Percentiles rank a stretch among this genome's conserved stretches.
These are phyloP conservation scores for Exobasidium rhododendri DNA, from an alignment of 1,284 basidiomycete genomes.

Conservation along the genomic window DNA sequence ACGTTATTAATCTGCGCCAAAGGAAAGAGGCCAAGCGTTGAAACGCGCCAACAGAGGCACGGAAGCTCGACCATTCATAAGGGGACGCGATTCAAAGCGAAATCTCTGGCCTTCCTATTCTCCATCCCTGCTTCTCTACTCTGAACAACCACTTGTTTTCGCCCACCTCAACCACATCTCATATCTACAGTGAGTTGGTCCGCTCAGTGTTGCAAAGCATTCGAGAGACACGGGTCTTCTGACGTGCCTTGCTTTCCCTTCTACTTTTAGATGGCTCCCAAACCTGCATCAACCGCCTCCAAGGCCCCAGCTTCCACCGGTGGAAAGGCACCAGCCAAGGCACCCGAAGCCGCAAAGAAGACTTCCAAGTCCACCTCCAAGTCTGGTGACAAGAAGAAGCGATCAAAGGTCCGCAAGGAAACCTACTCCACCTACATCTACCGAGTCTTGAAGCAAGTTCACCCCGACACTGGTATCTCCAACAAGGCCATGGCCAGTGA, in stretches of 20 bases:
- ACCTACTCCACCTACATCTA: constrained; percentile 57
- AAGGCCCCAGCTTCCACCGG: constrained; percentile 62
- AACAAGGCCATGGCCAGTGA: constrained; percentile 58
- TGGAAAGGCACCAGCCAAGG: constrained; percentile 61
- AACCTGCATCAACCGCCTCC: constrained; percentile 46
- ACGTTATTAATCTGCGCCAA: neutral
- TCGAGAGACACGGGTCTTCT: neutral
- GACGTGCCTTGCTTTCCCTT: neutral
- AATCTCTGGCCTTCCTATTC: neutral
- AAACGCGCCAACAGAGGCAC: too few species aligned
- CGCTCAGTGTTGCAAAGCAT: neutral
- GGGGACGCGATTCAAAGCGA: neutral
- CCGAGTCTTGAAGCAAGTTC: constrained; percentile 64
- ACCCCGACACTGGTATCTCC: constrained; percentile 58
- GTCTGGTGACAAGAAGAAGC: constrained; percentile 64
- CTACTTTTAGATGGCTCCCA: constrained; percentile 33
- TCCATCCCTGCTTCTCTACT: constrained; percentile 8
- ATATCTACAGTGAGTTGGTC: constrained; percentile 1
- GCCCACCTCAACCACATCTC: neutral
- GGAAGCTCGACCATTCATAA: neutral
- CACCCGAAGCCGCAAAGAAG: constrained; percentile 65
- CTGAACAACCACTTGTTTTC: neutral
- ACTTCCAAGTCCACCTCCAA: constrained; percentile 58
- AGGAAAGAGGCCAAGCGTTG: too few species aligned
- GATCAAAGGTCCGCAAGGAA: constrained; percentile 64